Evolutionary conservation across 768 basidiomycete genomes (phyloP).

Genomic region (Pulveroboletus sp.): DNA sequence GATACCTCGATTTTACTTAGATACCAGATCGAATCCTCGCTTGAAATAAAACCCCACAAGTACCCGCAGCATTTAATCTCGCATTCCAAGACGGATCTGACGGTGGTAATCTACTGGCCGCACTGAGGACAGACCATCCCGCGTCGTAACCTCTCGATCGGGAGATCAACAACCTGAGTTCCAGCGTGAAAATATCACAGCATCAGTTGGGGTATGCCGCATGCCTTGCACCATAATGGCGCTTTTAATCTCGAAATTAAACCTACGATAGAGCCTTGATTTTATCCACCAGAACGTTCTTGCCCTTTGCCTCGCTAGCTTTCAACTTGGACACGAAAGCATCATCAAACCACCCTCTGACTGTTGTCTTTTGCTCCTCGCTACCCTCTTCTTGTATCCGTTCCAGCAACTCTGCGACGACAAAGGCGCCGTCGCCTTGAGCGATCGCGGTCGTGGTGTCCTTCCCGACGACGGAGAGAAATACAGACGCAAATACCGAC

Average conservation of each 20-base stretch:
- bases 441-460: constrained; percentile 55
- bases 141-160: no score
- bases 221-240: background rate
- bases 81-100: no score
- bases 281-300: constrained; percentile 64
- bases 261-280: constrained; percentile 33
- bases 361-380: constrained; percentile 37
- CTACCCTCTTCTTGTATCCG: constrained; percentile 45
- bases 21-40: no score
- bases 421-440: constrained; percentile 64
- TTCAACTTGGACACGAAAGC: constrained; percentile 48
- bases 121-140: no score
- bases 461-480: constrained; percentile 53
- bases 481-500: constrained; percentile 53
- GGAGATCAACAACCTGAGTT: no score
- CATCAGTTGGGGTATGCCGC: background rate
- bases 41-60: no score
- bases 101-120: no score
- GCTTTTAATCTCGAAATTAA: constrained; percentile 9
- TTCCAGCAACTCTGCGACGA: constrained; percentile 71
- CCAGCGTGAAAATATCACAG: no score
- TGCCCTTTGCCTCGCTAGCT: constrained; percentile 64
- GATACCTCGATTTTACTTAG: no score
- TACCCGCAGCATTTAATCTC: no score
- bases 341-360: constrained; percentile 59